Base-by-base conservation (phyloP, 2,329 filamentous ascomycete genomes). In the Claviceps capensis region DNA sequence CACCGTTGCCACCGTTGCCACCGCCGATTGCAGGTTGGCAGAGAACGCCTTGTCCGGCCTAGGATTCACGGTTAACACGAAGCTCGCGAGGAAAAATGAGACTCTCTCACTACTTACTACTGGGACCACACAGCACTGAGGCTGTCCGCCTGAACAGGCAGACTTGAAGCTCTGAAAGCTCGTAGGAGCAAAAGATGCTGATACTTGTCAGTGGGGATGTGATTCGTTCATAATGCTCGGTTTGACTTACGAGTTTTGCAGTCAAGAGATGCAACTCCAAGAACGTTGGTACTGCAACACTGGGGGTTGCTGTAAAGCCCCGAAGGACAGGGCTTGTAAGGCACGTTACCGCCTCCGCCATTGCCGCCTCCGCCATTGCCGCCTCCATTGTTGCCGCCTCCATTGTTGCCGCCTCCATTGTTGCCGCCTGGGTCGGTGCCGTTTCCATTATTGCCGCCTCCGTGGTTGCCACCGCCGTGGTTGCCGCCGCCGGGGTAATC, bases 231-330 rank as follows among this genome's bases (percentile, higher is more conserved):
- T 40, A 3, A 11, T 6, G 6, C n/a, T 37, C n/a, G 23, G 17
- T 7, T 17, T 13, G 16, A 54, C 55, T 49, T 50, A 56, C 55
- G 56, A 14, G 13, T 43, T 6, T 49, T 8, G 50, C 56, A 57
- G 48, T 51, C 53, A 9, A 57, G 48, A 40, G 38, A 38, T 11
- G 52, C 34, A 8, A 57, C 22, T 13, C 56, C 56, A 3, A 57
- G 53, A 34, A 56, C n/a, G 13, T 48, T n/a, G n/a, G 47, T 30
- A 19, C 13, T 11, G 48, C 56, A 57, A 47, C 56, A 57, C 37
- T 55, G 53, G 11, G 53, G 38, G 46, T 50, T 53, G 52, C 47
- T 48, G 45, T 53, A 52, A 3, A 57, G 53, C 40, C 47, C 41
- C 30, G 44, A 30, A 43, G 52, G 45, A 36, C 52, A 54, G 7